Evolutionary conservation across 148 eudicot species (phyloP).

Genomic region (Rhododendron vialii): DNA sequence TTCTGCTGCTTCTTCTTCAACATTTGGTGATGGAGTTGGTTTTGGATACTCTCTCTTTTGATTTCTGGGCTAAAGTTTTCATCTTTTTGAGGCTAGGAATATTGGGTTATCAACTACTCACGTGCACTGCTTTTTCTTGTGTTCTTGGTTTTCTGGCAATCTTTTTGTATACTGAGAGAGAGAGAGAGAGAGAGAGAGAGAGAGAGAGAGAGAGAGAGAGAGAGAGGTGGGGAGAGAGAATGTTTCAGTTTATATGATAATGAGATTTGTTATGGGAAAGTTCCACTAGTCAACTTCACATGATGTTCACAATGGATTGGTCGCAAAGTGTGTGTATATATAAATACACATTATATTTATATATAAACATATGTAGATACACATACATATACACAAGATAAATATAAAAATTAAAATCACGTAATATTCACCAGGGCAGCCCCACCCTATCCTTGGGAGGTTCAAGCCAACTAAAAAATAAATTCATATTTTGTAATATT

Average conservation of each 20-base stretch:
- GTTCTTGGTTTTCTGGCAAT: background rate
- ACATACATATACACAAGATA: background rate
- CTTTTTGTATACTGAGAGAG: background rate
- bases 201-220: conserved; percentile 12
- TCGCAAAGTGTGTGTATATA: background rate
- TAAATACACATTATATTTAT: background rate
- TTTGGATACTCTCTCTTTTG: conserved; percentile 47
- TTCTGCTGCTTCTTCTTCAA: conserved; percentile 10
- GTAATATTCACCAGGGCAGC: background rate
- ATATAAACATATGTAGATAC: background rate
- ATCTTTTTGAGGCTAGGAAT: background rate
- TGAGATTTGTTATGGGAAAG: background rate
- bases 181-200: conserved; percentile 16
- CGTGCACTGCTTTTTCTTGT: conserved; percentile 5
- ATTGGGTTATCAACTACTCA: background rate
- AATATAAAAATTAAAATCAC: background rate
- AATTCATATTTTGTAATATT: no score
- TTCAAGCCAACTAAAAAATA: no score
- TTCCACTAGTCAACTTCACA: background rate
- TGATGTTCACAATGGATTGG: background rate
- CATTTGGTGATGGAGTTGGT: conserved; percentile 37
- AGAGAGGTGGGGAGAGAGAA: background rate
- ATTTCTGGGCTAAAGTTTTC: background rate
- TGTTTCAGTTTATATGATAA: background rate
- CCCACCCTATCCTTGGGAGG: background rate